phyloP scores from a whole-genome alignment of 1,284 basidiomycete genomes.

The Papiliotrema terrestris region DNA sequence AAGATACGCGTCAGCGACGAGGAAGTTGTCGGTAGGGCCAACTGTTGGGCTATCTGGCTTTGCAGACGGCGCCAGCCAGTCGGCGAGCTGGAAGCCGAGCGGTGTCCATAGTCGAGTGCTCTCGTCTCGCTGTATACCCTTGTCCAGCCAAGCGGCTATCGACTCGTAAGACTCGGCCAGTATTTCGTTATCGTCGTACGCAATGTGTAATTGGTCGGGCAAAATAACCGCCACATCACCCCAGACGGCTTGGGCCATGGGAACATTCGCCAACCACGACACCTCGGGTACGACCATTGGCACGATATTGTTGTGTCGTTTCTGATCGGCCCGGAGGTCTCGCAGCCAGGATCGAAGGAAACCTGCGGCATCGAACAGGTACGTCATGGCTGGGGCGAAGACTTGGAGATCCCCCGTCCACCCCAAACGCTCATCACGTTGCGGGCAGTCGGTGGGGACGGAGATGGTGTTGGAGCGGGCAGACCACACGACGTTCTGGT shows the following conservation, averaged over 20 bases:
- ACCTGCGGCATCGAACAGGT: conserved; percentile 27
- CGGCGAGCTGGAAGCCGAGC: conserved; percentile 15
- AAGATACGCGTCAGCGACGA: conserved; percentile 15
- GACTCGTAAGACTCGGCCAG: conserved; percentile 23
- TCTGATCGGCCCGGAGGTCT: conserved; percentile 32
- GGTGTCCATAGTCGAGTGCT: conserved; percentile 21
- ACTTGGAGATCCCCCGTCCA: conserved; percentile 33
- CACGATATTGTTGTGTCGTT: conserved; percentile 18
- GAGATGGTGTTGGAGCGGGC: conserved; percentile 36
- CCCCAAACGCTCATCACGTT: conserved; percentile 15
- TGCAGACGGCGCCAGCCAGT: conserved; percentile 26
- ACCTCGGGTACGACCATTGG: conserved; percentile 30
- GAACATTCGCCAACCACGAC: not conserved
- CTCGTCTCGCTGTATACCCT: conserved; percentile 18
- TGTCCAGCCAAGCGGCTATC: conserved; percentile 31
- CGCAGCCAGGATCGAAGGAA: conserved; percentile 28
- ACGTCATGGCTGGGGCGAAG: conserved; percentile 26
- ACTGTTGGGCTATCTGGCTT: conserved; percentile 25
- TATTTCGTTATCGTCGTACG: conserved; percentile 20
- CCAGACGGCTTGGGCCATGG: conserved; percentile 10
- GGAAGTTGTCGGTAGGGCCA: conserved; percentile 6
- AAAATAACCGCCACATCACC: conserved; percentile 28
- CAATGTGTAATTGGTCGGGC: conserved; percentile 23
- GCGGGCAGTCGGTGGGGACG: conserved; percentile 42
- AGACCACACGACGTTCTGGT: conserved; percentile 34